phyloP scores from a whole-genome alignment of 148 eudicot genomes.

The Bassia scoparia region DNA sequence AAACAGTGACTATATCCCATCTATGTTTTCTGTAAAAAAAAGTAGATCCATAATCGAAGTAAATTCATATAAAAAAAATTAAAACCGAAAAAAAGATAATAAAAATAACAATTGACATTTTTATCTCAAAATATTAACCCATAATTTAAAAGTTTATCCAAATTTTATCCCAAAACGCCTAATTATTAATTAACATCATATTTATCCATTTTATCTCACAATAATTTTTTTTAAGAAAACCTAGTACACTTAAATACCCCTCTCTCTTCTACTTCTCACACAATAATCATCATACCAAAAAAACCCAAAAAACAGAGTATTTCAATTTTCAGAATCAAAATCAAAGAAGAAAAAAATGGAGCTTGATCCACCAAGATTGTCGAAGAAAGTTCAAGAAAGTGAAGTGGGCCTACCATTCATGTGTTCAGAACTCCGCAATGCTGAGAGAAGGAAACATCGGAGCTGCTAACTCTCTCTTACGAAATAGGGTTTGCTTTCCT shows the following conservation, averaged over 20 bases:
- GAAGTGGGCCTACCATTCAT: conserved; percentile 60
- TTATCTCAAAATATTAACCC: no score
- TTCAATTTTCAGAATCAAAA: no score
- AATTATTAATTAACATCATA: no score
- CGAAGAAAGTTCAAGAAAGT: conserved; percentile 48
- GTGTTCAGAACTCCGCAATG: conserved; percentile 80
- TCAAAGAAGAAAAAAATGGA: conserved; percentile 37
- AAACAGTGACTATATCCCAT: no score
- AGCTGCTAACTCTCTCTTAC: conserved; percentile 55
- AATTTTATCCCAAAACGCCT: no score
- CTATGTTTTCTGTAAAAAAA: no score
- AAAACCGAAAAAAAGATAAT: no score
- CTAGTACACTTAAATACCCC: conserved; percentile 13
- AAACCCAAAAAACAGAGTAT: neutral
- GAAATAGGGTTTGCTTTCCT: conserved; percentile 70
- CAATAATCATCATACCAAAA: neutral
- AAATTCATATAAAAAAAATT: no score
- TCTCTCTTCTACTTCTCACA: neutral
- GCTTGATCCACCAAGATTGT: conserved; percentile 59
- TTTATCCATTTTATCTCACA: no score
- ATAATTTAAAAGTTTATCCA: no score
- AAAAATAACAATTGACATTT: no score
- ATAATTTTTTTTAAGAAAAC: neutral
- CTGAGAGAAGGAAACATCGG: conserved; percentile 67
- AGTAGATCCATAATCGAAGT: no score